A percentile compares a stretch with the other conserved stretches of the same genome.
phyloP scores from a whole-genome alignment of 2,329 filamentous ascomycete genomes.

The Cladosporium colombiae region DNA sequence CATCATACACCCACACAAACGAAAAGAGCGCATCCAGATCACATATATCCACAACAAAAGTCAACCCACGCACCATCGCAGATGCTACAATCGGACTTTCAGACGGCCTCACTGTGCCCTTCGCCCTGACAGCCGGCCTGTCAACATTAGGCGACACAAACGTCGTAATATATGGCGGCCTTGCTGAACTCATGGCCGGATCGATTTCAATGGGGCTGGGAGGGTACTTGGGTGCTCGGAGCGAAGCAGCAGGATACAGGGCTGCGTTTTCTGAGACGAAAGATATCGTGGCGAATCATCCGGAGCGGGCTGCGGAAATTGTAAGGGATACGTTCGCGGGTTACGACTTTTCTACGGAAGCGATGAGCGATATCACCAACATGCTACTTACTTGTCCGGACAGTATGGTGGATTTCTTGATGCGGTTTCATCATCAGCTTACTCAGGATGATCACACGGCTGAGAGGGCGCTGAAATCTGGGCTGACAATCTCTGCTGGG shows the following conservation, averaged over 20 bases:
- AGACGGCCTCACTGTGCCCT: slow-evolving; percentile 47
- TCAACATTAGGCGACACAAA: slow-evolving; percentile 42
- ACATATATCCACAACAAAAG: neutral
- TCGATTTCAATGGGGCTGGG: slow-evolving; percentile 47
- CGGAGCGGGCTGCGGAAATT: slow-evolving; percentile 41
- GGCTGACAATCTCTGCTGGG: slow-evolving; percentile 65
- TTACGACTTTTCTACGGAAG: slow-evolving; percentile 42
- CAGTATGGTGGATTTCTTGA: slow-evolving; percentile 48
- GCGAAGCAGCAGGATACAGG: slow-evolving; percentile 53
- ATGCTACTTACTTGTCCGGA: slow-evolving; percentile 24
- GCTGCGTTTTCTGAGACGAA: slow-evolving; percentile 48
- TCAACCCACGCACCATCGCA: slow-evolving; percentile 45
- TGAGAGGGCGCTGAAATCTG: slow-evolving; percentile 52
- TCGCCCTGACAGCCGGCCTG: slow-evolving; percentile 46
- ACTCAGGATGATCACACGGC: slow-evolving; percentile 45
- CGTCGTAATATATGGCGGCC: slow-evolving; percentile 44
- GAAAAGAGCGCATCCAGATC: neutral
- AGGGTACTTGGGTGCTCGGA: slow-evolving; percentile 49
- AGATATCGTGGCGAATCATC: slow-evolving; percentile 41
- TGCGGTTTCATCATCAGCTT: slow-evolving; percentile 51
- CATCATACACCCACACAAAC: neutral
- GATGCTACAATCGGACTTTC: slow-evolving; percentile 46
- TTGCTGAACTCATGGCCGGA: slow-evolving; percentile 45
- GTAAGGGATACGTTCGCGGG: slow-evolving; percentile 44
- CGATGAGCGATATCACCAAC: slow-evolving; percentile 24